phyloP scores from a whole-genome alignment of 2,329 filamentous ascomycete species.

The Trichoderma polysporum region DNA sequence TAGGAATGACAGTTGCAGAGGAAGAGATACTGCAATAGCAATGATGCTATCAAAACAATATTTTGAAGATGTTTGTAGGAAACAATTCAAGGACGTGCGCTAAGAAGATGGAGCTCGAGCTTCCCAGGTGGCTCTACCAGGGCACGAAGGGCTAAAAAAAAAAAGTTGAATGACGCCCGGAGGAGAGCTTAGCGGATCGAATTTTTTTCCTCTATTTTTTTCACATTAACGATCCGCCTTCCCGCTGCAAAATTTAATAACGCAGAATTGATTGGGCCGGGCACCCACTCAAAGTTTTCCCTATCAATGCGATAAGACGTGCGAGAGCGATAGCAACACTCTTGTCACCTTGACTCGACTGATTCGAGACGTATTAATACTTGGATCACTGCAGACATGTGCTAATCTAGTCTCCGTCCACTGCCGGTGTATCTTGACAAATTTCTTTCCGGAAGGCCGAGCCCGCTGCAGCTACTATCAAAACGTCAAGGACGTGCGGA shows the following conservation, averaged over 20 bases:
- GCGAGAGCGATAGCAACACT: background rate
- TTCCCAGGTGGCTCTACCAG: conserved; percentile 7
- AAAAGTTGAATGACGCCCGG: conserved; percentile 17
- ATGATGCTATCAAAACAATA: background rate
- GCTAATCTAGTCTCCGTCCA: background rate
- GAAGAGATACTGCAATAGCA: background rate
- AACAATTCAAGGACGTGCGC: background rate
- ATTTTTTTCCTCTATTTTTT: conserved; percentile 15
- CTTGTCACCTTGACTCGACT: background rate
- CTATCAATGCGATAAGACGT: conserved; percentile 18
- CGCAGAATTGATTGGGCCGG: conserved; percentile 20
- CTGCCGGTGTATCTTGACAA: background rate
- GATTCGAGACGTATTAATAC: background rate
- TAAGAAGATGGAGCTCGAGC: conserved; percentile 13
- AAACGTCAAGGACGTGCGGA: background rate
- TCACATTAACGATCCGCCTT: conserved; percentile 7
- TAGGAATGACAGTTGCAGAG: background rate
- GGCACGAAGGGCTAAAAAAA: conserved; percentile 16
- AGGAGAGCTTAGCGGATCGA: conserved; percentile 5
- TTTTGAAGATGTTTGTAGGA: conserved; percentile 1
- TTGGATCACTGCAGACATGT: background rate
- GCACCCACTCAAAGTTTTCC: conserved; percentile 16
- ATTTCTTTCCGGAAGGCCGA: conserved; percentile 10
- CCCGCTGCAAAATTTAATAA: conserved; percentile 21
- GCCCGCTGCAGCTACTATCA: background rate